Base-by-base conservation (phyloP, 2,329 filamentous ascomycete genomes). In the Ophiostoma piceae region DNA sequence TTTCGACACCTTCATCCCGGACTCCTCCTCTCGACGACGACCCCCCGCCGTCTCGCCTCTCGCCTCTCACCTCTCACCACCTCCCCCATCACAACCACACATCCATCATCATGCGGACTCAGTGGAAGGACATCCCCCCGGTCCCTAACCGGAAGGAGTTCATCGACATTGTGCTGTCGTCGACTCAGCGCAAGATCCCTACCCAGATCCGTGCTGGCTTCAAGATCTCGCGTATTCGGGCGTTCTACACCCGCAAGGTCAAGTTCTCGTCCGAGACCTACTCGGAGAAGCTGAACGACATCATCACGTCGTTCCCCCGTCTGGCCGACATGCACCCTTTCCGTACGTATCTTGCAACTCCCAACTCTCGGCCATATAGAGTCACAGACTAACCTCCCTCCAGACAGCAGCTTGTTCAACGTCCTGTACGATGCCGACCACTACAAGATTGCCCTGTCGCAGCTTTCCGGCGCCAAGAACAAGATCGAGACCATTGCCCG, bases 341-440 rank as follows among this genome's bases (percentile, higher is more conserved):
- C 84, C 94, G 90, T 87, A 86, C 83, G 82, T 68, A 6, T 32
- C 4, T 9, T 5, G 12, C n/a, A 29, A 16, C 35, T 37, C 32
- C 16, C 22, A 8, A 39, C 12, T 8, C 0, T 14, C 22, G 9
- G 11, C 2, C n/a, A 57, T 57, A 16, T 22, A 54, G n/a, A 54
- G 35, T 22, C 16, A 16, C 1, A 29, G 2, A 12, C 69, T 73
- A 69, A 70, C 68, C 9, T 9, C 29, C 64, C 74, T 35, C 74
- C 74, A 78, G 74, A 77, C 72, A 82, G 91, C 82, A 90, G 93
- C 81, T 83, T 96, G 77, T 90, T 99, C 82, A 98, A 99, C 83
- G 98, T 95, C 26, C 90, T 99, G 65, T 99, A 98, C 84, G 94
- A 97, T 87, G 92, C 92, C 79, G 94, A 99, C 84, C 93, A 97